Conservation (phyloP, 2,329 filamentous ascomycete genomes). For the Scytalidium sp. region DNA sequence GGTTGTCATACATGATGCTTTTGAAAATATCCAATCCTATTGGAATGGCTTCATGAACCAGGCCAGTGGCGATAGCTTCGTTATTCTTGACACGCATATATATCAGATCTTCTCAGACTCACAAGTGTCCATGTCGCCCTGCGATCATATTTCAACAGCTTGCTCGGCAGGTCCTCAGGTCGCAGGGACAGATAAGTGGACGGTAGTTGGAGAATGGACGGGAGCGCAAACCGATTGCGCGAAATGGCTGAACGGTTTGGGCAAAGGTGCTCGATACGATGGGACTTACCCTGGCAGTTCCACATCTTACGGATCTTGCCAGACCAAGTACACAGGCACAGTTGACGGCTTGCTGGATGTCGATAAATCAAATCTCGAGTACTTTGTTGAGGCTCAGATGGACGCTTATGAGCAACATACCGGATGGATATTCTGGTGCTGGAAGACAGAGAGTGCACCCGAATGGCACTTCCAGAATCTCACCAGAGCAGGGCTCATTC, state of each 20-base stretch:
- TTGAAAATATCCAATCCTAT: conserved; percentile 42
- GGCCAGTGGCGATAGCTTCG: conserved; percentile 36
- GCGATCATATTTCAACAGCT: conserved; percentile 37
- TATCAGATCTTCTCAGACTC: conserved; percentile 38
- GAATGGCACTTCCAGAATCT: conserved; percentile 39
- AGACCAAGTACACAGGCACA: conserved; percentile 45
- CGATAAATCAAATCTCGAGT: conserved; percentile 31
- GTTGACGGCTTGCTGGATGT: conserved; percentile 31
- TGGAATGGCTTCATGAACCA: conserved; percentile 63
- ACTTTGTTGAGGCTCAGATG: conserved; percentile 41
- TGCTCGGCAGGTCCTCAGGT: conserved; percentile 33
- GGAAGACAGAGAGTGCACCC: conserved; percentile 37
- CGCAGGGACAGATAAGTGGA: conserved; percentile 27
- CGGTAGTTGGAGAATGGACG: conserved; percentile 41
- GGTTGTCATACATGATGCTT: conserved; percentile 59
- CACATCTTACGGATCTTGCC: conserved; percentile 32
- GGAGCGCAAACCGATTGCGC: conserved; percentile 40
- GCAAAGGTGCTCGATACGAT: conserved; percentile 54
- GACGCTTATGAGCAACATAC: conserved; percentile 37
- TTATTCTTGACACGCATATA: conserved; percentile 40
- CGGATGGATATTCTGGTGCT: conserved; percentile 40
- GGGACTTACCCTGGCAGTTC: conserved; percentile 31
- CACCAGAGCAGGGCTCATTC: conserved; percentile 35
- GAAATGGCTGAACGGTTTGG: conserved; percentile 52
- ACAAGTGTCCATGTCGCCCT: conserved; percentile 34